These are phyloP conservation scores for Capsicum chinense DNA, from an alignment of 257 asterid genomes.

Conservation along the genomic window DNA sequence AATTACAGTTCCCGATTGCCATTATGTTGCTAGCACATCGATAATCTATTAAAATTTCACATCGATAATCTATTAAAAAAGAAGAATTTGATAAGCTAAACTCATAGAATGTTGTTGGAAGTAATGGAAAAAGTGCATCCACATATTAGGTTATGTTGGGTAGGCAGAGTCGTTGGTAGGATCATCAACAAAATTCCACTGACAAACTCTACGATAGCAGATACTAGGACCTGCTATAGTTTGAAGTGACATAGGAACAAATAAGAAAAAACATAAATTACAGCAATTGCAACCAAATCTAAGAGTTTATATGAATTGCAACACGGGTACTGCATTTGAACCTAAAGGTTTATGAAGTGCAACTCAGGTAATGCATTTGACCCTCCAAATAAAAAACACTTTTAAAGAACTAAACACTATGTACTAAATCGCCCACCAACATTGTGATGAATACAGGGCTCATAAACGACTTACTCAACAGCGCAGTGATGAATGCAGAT, in stretches of 20 bases:
- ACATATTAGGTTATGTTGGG: background rate
- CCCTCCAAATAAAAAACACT: background rate
- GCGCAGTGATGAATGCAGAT: slow-evolving; percentile 93
- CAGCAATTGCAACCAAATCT: background rate
- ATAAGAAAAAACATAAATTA: background rate
- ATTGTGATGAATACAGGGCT: slow-evolving; percentile 19
- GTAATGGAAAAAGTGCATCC: background rate
- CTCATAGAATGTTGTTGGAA: slow-evolving; percentile 25
- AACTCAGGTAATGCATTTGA: background rate
- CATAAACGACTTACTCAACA: slow-evolving; percentile 70
- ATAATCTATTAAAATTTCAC: background rate
- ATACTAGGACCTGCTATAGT: slow-evolving; percentile 10
- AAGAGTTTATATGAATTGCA: background rate
- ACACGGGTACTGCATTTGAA: background rate
- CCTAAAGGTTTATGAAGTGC: background rate
- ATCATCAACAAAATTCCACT: background rate
- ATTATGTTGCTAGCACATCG: background rate
- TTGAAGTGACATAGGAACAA: slow-evolving; percentile 3
- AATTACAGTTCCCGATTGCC: background rate
- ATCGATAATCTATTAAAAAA: background rate
- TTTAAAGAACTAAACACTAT: background rate
- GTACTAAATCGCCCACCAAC: background rate
- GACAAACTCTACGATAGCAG: background rate
- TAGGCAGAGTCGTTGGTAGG: background rate
- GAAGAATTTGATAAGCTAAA: slow-evolving; percentile 17